Conservation (phyloP, 108 stramenopile genomes). For the Skeletonema tropicum region DNA sequence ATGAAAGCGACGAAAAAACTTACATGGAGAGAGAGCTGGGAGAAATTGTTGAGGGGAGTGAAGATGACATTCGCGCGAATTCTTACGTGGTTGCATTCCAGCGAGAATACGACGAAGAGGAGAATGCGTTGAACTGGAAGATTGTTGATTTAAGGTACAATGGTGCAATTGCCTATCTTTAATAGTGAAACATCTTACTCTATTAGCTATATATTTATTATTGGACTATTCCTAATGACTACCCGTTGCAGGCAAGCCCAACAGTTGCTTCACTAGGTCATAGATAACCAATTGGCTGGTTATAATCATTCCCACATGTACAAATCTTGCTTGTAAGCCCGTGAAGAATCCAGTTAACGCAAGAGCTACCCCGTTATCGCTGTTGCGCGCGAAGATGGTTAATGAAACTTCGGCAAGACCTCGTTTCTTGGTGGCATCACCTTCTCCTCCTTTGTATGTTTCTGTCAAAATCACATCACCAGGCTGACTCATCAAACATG, state of each 20-base stretch:
- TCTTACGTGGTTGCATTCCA: slow-evolving; percentile 96
- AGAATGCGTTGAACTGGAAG: slow-evolving; percentile 92
- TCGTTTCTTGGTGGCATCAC: slow-evolving; percentile 43
- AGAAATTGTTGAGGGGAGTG: slow-evolving; percentile 89
- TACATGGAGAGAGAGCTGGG: slow-evolving; percentile 73
- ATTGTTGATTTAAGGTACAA: slow-evolving; percentile 87
- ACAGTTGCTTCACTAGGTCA: slow-evolving; percentile 89
- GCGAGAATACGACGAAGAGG: slow-evolving; percentile 93
- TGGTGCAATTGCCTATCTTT: slow-evolving; percentile 61
- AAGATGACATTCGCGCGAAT: slow-evolving; percentile 92
- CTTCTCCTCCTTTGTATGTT: slow-evolving; percentile 61
- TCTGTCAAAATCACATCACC: slow-evolving; percentile 95
- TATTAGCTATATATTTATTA: not conserved
- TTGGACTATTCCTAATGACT: slow-evolving; percentile 51
- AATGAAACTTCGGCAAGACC: slow-evolving; percentile 67
- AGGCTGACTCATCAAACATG: slow-evolving; percentile 92
- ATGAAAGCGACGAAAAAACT: slow-evolving; percentile 31
- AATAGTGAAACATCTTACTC: slow-evolving; percentile 3
- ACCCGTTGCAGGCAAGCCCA: slow-evolving; percentile 92
- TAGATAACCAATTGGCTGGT: slow-evolving; percentile 94
- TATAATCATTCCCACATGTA: slow-evolving; percentile 93
- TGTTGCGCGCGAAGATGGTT: slow-evolving; percentile 71
- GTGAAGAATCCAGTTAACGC: slow-evolving; percentile 70
- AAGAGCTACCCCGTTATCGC: slow-evolving; percentile 79
- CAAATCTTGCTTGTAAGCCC: slow-evolving; percentile 82